A percentile compares a stretch with the other conserved stretches of the same genome.
These are phyloP conservation scores for Cryphonectria naterciae DNA, from an alignment of 2,329 filamentous ascomycete genomes.

Conservation along the genomic window DNA sequence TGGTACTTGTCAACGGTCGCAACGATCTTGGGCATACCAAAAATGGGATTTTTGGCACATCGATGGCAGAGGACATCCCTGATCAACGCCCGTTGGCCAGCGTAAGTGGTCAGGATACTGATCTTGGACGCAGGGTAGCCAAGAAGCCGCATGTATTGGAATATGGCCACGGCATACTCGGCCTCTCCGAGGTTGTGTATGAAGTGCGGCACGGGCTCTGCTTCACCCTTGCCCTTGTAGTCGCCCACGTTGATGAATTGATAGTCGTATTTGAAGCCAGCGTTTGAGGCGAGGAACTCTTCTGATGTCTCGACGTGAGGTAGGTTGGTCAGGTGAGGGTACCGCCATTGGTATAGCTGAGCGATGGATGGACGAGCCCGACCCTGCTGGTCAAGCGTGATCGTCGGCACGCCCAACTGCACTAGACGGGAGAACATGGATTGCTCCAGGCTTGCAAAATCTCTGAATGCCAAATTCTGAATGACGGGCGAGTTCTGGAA, in stretches of 20 bases:
- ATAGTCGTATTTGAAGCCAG: slow-evolving; percentile 91
- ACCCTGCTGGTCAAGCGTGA: slow-evolving; percentile 91
- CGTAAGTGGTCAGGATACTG: slow-evolving; percentile 89
- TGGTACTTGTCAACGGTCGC: slow-evolving; percentile 99
- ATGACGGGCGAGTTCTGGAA: slow-evolving; percentile 96
- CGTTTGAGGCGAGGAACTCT: slow-evolving; percentile 82
- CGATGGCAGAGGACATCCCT: slow-evolving; percentile 83
- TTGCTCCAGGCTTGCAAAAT: slow-evolving; percentile 95
- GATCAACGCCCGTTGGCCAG: slow-evolving; percentile 86
- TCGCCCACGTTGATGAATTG: slow-evolving; percentile 96
- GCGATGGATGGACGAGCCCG: slow-evolving; percentile 87
- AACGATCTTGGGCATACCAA: slow-evolving; percentile 86
- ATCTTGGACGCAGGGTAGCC: slow-evolving; percentile 87
- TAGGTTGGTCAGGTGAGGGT: slow-evolving; percentile 77
- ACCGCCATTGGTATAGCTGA: slow-evolving; percentile 91
- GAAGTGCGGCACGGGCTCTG: slow-evolving; percentile 90
- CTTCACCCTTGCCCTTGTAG: slow-evolving; percentile 88
- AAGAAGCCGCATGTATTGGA: slow-evolving; percentile 94
- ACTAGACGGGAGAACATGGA: slow-evolving; percentile 91
- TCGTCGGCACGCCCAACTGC: slow-evolving; percentile 86
- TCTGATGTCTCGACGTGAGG: slow-evolving; percentile 69
- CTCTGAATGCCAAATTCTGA: slow-evolving; percentile 89
- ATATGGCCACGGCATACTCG: slow-evolving; percentile 94
- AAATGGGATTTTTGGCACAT: slow-evolving; percentile 81
- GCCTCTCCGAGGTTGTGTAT: slow-evolving; percentile 96